Conservation (phyloP, 140 eudicot genomes). For the Artemisia princeps region DNA sequence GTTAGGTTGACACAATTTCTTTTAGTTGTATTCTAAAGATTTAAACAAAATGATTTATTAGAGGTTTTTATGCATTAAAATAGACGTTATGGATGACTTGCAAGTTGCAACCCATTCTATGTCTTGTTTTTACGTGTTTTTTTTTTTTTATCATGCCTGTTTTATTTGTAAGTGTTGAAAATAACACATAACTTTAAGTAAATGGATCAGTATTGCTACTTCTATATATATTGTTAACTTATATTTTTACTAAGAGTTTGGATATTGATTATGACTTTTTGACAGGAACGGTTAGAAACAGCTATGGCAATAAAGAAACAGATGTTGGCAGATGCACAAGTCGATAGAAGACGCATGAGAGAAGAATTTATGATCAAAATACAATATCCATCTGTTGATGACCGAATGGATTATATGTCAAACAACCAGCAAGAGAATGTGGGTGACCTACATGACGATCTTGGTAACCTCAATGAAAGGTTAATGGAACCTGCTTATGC, state of each 20-base stretch:
- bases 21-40: too few species aligned
- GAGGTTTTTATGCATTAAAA: not conserved
- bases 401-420: constrained; percentile 20
- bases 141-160: not conserved
- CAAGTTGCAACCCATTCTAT: not conserved
- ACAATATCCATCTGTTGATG: constrained; percentile 42
- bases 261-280: constrained; percentile 21
- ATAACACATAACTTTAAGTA: not conserved
- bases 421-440: constrained; percentile 32
- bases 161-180: not conserved
- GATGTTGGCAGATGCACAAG: constrained; percentile 89
- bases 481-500: constrained; percentile 43
- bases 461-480: constrained; percentile 11
- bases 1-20: too few species aligned
- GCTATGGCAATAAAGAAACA: constrained; percentile 87
- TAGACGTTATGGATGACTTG: not conserved
- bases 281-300: constrained; percentile 88
- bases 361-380: constrained; percentile 53
- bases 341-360: constrained; percentile 63
- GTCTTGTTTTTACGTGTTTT: not conserved
- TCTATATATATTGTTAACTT: not conserved
- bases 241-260: not conserved
- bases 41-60: too few species aligned
- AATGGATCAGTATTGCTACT: not conserved
- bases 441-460: constrained; percentile 34